Base-by-base conservation (phyloP, 805 yeast genomes). In the Wickerhamomyces strasburgensis region DNA sequence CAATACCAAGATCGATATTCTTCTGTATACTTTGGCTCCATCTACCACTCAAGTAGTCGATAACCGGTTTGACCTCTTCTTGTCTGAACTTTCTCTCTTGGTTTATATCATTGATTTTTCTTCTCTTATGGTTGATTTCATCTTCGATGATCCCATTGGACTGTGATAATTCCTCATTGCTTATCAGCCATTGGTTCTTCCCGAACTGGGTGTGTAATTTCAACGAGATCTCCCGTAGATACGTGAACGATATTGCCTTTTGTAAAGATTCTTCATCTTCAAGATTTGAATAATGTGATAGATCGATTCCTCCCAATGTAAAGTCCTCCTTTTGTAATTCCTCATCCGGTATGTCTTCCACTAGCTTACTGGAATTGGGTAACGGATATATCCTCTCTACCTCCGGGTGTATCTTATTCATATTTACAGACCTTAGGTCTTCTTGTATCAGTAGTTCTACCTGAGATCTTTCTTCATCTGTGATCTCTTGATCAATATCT, bases 21-120 rank as follows among this genome's bases (percentile, higher is more conserved):
- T 43, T 46, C 14, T 39, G 36, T 2, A 51, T 24, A n/a, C 49
- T 33, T n/a, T 71, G 73, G 30, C 57, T 60, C 82, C 84, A 76
- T 46, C 73, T 59, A 8, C 64, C 60, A n/a, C 60, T 54, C 37
- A 75, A 57, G 39, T 70, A 70, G 23, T 65, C 67, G 37, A 68
- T 52, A 18, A 66, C 62, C 0, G 77, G 74, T 43, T 62, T 60
- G 35, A 61, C 67, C 14, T 68, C 64, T 5, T 47, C 21, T 53
- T 78, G 79, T 33, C 65, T 49, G 23, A 52, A 54, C 43, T 69
- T 64, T 17, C 86, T 55, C 17, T 57, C 58, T 10, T 35, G 43
- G 31, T 70, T 65, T 13, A 75, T 38, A 5, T 68, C 73, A 5
- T 70, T 71, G 7, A 74, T 57, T 31, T 55, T 59, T 34, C 54